Evolutionary conservation across 2,329 filamentous ascomycete species (phyloP).

Genomic region (Dactylonectria estremocensis): DNA sequence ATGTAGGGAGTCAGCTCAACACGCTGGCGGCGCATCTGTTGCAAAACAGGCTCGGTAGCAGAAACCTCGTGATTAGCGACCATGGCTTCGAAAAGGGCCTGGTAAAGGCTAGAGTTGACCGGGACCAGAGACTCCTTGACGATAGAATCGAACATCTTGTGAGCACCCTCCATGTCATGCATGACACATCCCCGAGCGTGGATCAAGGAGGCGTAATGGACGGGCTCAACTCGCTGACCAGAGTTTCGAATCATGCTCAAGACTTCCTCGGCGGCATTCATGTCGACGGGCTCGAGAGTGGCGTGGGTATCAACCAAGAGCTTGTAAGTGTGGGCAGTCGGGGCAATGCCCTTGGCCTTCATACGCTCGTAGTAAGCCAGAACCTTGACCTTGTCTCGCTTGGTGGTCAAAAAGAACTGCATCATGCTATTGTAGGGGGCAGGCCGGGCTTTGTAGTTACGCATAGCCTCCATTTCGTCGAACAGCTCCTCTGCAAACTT

Average conservation of each 20-base stretch:
- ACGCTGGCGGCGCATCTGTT: conserved; percentile 79
- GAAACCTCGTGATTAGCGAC: conserved; percentile 92
- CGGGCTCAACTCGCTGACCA: conserved; percentile 86
- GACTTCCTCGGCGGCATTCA: conserved; percentile 88
- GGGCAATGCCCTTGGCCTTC: conserved; percentile 87
- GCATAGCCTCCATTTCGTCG: conserved; percentile 98
- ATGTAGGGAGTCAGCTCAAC: conserved; percentile 97
- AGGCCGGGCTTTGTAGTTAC: conserved; percentile 97
- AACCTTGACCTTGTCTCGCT: conserved; percentile 95
- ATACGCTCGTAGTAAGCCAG: conserved; percentile 96
- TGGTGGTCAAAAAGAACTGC: conserved; percentile 98
- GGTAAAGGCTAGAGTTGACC: conserved; percentile 89
- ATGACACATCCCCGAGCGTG: conserved; percentile 96
- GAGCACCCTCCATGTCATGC: conserved; percentile 90
- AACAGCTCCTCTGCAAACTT: conserved; percentile 98
- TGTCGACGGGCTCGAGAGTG: conserved; percentile 91
- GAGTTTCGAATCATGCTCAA: conserved; percentile 82
- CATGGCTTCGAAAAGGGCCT: conserved; percentile 97
- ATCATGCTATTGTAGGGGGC: conserved; percentile 99
- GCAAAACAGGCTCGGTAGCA: conserved; percentile 81
- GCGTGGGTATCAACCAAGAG: conserved; percentile 96
- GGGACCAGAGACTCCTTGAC: conserved; percentile 77
- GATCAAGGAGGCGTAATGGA: conserved; percentile 96
- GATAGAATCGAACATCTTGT: conserved; percentile 85
- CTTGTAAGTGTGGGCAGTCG: conserved; percentile 97